These are phyloP conservation scores for Xylaria sp. DNA, from an alignment of 2,329 filamentous ascomycete species.

Conservation along the genomic window DNA sequence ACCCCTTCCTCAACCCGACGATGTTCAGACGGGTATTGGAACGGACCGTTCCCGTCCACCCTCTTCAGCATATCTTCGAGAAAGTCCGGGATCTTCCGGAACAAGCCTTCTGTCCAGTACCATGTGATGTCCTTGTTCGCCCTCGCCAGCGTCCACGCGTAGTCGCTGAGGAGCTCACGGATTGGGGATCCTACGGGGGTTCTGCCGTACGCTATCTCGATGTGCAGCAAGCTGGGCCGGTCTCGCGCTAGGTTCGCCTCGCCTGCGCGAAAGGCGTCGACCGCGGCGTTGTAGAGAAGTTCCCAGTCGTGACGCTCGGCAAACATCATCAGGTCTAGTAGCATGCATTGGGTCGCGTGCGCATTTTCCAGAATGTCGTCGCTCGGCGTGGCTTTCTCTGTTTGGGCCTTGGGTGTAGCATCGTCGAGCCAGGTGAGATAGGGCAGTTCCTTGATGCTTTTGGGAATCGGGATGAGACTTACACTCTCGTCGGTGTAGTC, in stretches of 20 bases:
- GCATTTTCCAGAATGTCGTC: neutral
- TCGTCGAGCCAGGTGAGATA: neutral
- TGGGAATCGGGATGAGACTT: neutral
- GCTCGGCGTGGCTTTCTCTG: neutral
- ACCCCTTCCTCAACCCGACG: neutral
- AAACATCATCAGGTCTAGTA: constrained; percentile 11
- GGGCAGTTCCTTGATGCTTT: neutral
- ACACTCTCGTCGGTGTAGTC: neutral
- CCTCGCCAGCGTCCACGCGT: neutral
- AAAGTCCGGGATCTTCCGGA: neutral
- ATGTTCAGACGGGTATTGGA: neutral
- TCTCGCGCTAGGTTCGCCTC: neutral
- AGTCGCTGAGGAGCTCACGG: constrained; percentile 5
- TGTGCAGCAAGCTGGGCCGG: neutral
- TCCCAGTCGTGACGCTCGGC: constrained; percentile 8
- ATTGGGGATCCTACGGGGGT: neutral
- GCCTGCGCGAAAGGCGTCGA: constrained; percentile 10
- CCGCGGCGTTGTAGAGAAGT: constrained; percentile 8
- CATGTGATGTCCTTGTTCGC: neutral
- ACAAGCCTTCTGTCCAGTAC: constrained; percentile 1
- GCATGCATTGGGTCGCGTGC: neutral
- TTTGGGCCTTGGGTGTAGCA: neutral
- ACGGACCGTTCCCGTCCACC: constrained; percentile 6
- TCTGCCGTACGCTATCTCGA: neutral
- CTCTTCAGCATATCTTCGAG: constrained; percentile 6